Evolutionary conservation across 176 grass and related monocot genomes (phyloP).

Genomic region (Bothriochloa decipiens): DNA sequence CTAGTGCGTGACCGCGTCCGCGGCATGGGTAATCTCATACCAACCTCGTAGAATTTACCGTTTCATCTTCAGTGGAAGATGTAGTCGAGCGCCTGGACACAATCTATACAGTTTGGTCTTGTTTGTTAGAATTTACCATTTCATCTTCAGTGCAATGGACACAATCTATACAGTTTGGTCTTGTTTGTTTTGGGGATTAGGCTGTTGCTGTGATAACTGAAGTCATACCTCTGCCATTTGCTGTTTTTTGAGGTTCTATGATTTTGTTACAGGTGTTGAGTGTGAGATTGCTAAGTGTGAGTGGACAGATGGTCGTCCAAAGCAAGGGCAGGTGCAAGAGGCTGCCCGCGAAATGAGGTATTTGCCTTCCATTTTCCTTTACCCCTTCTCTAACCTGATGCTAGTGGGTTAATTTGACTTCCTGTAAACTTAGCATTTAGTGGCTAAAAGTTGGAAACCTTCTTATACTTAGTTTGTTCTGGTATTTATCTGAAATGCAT

Average conservation of each 20-base stretch:
- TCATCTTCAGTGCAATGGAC: not conserved
- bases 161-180: not conserved
- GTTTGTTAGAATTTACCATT: not conserved
- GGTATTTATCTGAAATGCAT: not conserved
- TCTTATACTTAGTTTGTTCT: not conserved
- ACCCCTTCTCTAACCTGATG: not conserved
- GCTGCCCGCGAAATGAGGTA: conserved; percentile 91
- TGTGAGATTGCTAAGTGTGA: conserved; percentile 84
- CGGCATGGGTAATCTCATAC: conserved; percentile 59
- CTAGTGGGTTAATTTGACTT: conserved; percentile 11
- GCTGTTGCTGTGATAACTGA: not conserved
- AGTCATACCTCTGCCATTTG: not conserved
- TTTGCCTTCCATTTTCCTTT: not conserved
- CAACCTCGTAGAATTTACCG: not conserved
- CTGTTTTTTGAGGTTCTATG: conserved; percentile 6
- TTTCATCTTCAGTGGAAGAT: not conserved
- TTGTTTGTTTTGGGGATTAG: not conserved
- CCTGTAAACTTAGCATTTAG: conserved; percentile 6
- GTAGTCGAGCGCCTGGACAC: too few species aligned
- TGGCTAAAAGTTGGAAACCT: not conserved
- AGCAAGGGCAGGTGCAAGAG: conserved; percentile 89
- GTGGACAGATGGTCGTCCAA: conserved; percentile 82
- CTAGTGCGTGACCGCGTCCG: conserved; percentile 71
- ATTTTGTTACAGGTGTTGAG: conserved; percentile 57
- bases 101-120: too few species aligned